A percentile compares a stretch with the other conserved stretches of the same genome.
Evolutionary conservation across 2,329 filamentous ascomycete genomes (phyloP).

Genomic region (Trichoderma afroharzianum): DNA sequence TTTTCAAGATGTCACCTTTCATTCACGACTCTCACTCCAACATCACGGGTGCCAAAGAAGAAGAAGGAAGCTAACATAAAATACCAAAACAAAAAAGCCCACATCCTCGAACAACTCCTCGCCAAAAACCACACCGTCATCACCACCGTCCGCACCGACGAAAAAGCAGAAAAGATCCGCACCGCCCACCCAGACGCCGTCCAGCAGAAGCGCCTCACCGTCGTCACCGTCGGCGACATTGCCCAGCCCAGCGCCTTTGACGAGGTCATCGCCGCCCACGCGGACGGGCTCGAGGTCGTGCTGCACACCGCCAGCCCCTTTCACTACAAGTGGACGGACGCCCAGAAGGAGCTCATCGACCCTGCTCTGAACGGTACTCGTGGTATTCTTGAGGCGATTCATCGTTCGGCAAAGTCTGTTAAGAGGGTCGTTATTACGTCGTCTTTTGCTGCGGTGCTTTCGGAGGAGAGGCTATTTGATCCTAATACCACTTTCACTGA

Average conservation of each 20-base stretch:
- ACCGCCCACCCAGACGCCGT: conserved; percentile 40
- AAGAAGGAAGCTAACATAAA: conserved; percentile 9
- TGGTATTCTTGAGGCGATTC: conserved; percentile 68
- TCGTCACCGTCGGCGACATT: conserved; percentile 72
- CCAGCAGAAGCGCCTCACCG: conserved; percentile 41
- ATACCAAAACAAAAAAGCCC: conserved; percentile 35
- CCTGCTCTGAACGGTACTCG: conserved; percentile 59
- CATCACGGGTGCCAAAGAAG: neutral
- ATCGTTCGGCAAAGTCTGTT: conserved; percentile 54
- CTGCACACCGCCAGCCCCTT: conserved; percentile 61
- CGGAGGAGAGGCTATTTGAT: conserved; percentile 36
- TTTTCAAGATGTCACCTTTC: neutral
- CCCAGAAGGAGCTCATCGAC: conserved; percentile 52
- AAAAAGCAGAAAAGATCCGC: conserved; percentile 51
- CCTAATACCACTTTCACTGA: conserved; percentile 42
- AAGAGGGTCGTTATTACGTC: conserved; percentile 66
- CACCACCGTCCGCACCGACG: conserved; percentile 53
- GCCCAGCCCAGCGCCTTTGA: conserved; percentile 71
- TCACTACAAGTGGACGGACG: conserved; percentile 50
- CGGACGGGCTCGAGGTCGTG: conserved; percentile 45
- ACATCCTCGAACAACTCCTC: conserved; percentile 53
- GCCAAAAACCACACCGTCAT: conserved; percentile 48
- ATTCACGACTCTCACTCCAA: neutral
- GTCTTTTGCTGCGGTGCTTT: conserved; percentile 52
- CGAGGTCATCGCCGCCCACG: conserved; percentile 45